phyloP scores from a whole-genome alignment of 106 monocot genomes.

The Posidonia australis region DNA sequence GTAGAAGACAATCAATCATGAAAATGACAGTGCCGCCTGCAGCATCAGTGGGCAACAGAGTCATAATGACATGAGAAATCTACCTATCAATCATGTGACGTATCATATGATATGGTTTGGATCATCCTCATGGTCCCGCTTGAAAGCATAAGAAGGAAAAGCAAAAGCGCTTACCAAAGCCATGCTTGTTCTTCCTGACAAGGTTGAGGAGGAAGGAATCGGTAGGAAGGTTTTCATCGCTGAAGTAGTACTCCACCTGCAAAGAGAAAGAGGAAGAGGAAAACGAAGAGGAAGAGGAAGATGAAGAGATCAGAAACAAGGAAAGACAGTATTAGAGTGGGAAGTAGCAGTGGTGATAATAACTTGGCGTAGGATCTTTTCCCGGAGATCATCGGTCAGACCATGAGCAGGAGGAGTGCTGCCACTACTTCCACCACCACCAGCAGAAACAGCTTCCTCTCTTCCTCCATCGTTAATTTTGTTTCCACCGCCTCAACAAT shows the following conservation, averaged over 20 bases:
- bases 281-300: neutral
- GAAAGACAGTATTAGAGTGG: too few relatives aligned
- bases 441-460: too few relatives aligned
- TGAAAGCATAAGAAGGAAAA: too few relatives aligned
- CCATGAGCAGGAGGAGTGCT: neutral
- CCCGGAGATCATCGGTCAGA: slow-evolving; percentile 42
- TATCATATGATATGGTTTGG: too few relatives aligned
- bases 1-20: too few relatives aligned
- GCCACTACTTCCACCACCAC: too few relatives aligned
- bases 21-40: too few relatives aligned
- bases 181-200: slow-evolving; percentile 51
- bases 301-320: neutral
- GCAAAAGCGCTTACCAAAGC: slow-evolving; percentile 86
- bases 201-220: slow-evolving; percentile 68
- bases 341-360: neutral
- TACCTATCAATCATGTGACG: too few relatives aligned
- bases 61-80: neutral
- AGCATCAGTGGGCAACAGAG: too few relatives aligned
- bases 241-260: slow-evolving; percentile 92
- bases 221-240: slow-evolving; percentile 76
- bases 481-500: too few relatives aligned
- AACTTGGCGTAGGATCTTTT: slow-evolving; percentile 53
- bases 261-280: slow-evolving; percentile 1
- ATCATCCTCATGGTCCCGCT: slow-evolving; percentile 49
- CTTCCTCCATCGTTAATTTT: too few relatives aligned